These are phyloP conservation scores for Penicillium verhagenii DNA, from an alignment of 495 filamentous ascomycete genomes.

Conservation along the genomic window DNA sequence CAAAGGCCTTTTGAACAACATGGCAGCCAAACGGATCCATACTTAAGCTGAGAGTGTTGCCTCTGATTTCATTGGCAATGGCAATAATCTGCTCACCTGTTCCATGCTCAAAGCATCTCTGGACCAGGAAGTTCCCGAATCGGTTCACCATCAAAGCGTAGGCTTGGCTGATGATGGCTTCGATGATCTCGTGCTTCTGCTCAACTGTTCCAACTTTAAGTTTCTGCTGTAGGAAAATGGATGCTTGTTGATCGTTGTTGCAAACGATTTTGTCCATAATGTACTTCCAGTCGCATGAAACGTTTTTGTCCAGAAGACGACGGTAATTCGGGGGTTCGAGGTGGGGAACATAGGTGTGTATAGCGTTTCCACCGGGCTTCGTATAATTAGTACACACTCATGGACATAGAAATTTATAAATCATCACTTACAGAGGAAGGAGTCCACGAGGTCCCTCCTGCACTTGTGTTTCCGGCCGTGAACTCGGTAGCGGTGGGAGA, in stretches of 20 bases:
- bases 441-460: slow-evolving; percentile 46
- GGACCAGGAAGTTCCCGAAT: slow-evolving; percentile 94
- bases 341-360: slow-evolving; percentile 77
- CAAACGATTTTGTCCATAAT: slow-evolving; percentile 99
- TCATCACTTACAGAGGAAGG: slow-evolving; percentile 42
- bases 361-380: slow-evolving; percentile 48
- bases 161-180: slow-evolving; percentile 92
- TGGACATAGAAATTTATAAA: not conserved
- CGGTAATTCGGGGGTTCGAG: slow-evolving; percentile 97
- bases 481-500: slow-evolving; percentile 87
- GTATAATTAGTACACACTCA: slow-evolving; percentile 9
- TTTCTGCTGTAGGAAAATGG: slow-evolving; percentile 98
- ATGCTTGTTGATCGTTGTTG: slow-evolving; percentile 98
- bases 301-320: slow-evolving; percentile 89
- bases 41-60: slow-evolving; percentile 88
- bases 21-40: slow-evolving; percentile 99
- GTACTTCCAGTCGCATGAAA: slow-evolving; percentile 98
- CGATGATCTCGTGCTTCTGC: slow-evolving; percentile 95
- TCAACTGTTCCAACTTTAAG: slow-evolving; percentile 94
- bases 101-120: slow-evolving; percentile 98
- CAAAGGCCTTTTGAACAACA: slow-evolving; percentile 97
- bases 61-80: slow-evolving; percentile 92
- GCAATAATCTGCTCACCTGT: slow-evolving; percentile 92
- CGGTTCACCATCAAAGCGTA: slow-evolving; percentile 97
- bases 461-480: slow-evolving; percentile 44